Evolutionary conservation across 371 early-diverging fungal genomes (phyloP).

Genomic region (Rhizopus stolonifer): DNA sequence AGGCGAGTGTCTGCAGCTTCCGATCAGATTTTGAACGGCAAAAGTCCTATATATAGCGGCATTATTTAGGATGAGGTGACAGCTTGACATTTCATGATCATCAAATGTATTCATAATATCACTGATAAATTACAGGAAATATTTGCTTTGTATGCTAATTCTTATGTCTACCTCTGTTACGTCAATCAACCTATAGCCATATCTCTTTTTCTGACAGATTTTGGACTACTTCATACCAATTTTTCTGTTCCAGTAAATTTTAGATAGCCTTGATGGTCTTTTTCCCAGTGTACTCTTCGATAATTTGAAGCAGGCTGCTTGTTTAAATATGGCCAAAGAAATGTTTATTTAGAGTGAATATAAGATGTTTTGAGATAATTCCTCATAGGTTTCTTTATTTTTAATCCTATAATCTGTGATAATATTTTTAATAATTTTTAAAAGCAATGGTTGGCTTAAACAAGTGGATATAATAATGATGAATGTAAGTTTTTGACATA

Average conservation of each 20-base stretch:
- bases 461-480: constrained; percentile 14
- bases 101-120: constrained; percentile 8
- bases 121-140: constrained; percentile 19
- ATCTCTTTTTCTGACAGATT: constrained; percentile 11
- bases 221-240: constrained; percentile 8
- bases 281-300: constrained; percentile 8
- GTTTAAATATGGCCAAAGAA: constrained; percentile 14
- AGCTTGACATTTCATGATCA: constrained; percentile 16
- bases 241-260: constrained; percentile 4
- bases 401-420: constrained; percentile 12
- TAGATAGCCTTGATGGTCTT: constrained; percentile 11
- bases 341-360: constrained; percentile 16
- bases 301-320: constrained; percentile 13
- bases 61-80: constrained; percentile 12
- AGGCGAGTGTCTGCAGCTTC: constrained; percentile 13
- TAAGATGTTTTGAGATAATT: constrained; percentile 10
- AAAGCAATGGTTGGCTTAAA: constrained; percentile 13
- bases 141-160: constrained; percentile 15
- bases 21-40: constrained; percentile 14
- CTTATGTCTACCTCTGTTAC: constrained; percentile 8
- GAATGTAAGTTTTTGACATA: constrained; percentile 10
- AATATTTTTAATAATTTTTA: constrained; percentile 12
- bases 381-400: constrained; percentile 6
- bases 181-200: constrained; percentile 7
- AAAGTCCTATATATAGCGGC: constrained; percentile 6